phyloP scores from a whole-genome alignment of 139 green algal species.

The Coccomyxa sp. region DNA sequence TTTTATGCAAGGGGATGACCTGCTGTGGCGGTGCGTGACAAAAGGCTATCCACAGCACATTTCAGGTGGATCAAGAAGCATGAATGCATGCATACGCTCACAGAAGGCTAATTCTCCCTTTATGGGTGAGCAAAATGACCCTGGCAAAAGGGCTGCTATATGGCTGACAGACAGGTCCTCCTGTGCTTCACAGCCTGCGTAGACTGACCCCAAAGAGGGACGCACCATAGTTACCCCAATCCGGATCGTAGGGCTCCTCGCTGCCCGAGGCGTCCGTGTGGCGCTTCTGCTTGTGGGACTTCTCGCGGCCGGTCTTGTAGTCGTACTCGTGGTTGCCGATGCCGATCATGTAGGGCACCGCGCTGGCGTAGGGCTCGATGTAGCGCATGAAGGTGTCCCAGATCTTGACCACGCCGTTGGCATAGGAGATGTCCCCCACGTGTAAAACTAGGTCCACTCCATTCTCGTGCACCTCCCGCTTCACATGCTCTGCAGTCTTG shows the following conservation, averaged over 20 bases:
- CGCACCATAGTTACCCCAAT: conserved; percentile 61
- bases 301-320: conserved; percentile 27
- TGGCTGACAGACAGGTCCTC: too few species aligned
- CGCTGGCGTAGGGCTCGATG: conserved; percentile 57
- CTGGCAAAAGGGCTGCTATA: too few species aligned
- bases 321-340: conserved; percentile 78
- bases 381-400: conserved; percentile 75
- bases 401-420: conserved; percentile 47
- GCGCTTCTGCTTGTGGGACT: conserved; percentile 6
- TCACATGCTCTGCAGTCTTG: conserved; percentile 25
- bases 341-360: conserved; percentile 60
- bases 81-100: too few species aligned
- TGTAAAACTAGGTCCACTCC: conserved; percentile 55
- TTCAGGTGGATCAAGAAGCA: too few species aligned
- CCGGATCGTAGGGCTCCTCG: conserved; percentile 38
- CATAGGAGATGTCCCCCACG: conserved; percentile 62
- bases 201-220: not conserved
- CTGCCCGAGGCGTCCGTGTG: conserved; percentile 40
- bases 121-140: too few species aligned
- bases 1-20: too few species aligned
- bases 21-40: too few species aligned
- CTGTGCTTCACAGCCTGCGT: too few species aligned
- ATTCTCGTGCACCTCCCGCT: conserved; percentile 16
- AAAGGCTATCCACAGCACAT: too few species aligned
- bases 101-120: too few species aligned